phyloP scores from a whole-genome alignment of 768 basidiomycete genomes.

The Suillus subalutaceus region DNA sequence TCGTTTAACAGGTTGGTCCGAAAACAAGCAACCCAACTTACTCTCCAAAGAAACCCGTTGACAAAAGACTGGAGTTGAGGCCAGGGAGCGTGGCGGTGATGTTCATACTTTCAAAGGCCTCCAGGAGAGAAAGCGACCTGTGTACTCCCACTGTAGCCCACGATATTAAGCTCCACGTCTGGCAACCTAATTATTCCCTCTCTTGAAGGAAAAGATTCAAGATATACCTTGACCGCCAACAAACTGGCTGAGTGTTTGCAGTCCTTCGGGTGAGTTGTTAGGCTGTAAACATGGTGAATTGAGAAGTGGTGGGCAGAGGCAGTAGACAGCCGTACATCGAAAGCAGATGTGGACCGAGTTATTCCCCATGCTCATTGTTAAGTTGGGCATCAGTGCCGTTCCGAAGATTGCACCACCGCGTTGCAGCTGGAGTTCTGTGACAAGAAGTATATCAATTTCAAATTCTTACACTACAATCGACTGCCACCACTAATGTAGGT shows the following conservation, averaged over 20 bases:
- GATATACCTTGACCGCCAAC: conserved; percentile 57
- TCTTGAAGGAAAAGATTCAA: not conserved
- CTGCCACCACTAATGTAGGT: conserved; percentile 53
- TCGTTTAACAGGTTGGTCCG: conserved; percentile 1
- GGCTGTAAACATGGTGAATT: conserved; percentile 40
- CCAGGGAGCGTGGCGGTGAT: conserved; percentile 62
- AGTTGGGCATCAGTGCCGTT: conserved; percentile 61
- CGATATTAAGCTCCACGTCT: conserved; percentile 62
- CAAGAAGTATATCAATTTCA: not conserved
- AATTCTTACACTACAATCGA: not conserved
- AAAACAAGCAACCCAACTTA: conserved; percentile 23
- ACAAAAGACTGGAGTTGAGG: conserved; percentile 57
- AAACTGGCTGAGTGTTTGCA: conserved; percentile 68
- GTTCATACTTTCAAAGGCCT: conserved; percentile 63
- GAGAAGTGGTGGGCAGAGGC: not conserved
- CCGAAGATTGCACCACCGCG: conserved; percentile 57
- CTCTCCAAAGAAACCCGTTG: conserved; percentile 57
- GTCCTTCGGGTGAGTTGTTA: conserved; percentile 60
- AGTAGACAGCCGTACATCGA: conserved; percentile 40
- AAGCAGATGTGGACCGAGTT: conserved; percentile 56
- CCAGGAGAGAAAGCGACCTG: conserved; percentile 55
- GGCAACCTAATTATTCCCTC: conserved; percentile 4
- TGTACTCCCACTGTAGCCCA: conserved; percentile 64
- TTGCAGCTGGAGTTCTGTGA: conserved; percentile 56
- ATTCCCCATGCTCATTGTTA: conserved; percentile 60